Evolutionary conservation across 805 yeast genomes (phyloP).

Genomic region (Cyberlindnera japonica): DNA sequence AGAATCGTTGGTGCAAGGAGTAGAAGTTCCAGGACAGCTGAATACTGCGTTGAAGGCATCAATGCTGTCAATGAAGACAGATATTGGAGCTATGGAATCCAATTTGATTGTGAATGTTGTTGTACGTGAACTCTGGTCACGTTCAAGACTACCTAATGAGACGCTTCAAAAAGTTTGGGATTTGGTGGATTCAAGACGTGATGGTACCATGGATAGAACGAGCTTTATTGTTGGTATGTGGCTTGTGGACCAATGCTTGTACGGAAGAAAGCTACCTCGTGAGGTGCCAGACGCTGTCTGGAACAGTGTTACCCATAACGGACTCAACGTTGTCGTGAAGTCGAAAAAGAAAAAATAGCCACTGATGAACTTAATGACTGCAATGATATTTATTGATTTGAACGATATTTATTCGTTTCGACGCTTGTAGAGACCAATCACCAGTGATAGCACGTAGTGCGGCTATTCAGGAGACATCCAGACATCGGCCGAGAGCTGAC

Average conservation of each 20-base stretch:
- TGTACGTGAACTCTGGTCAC: conserved; percentile 74
- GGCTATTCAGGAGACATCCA: too few species aligned
- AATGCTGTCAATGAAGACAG: conserved; percentile 27
- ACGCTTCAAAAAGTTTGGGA: conserved; percentile 63
- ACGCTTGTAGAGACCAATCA: too few species aligned
- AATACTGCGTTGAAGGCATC: conserved; percentile 27
- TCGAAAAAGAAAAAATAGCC: conserved; percentile 18
- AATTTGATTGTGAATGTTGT: conserved; percentile 41
- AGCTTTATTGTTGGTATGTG: conserved; percentile 97
- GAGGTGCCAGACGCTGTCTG: conserved; percentile 66
- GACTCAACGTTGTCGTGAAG: conserved; percentile 31
- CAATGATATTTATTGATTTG: too few species aligned
- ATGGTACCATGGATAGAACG: conserved; percentile 72
- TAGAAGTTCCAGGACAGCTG: conserved; percentile 23
- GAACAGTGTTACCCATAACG: conserved; percentile 64
- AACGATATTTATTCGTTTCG: too few species aligned
- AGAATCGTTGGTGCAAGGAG: conserved; percentile 12
- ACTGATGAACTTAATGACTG: too few species aligned
- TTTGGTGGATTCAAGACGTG: conserved; percentile 60
- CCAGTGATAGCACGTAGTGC: too few species aligned
- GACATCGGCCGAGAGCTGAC: too few species aligned
- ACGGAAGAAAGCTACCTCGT: conserved; percentile 86
- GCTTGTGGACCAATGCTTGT: conserved; percentile 93
- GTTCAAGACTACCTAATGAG: conserved; percentile 69
- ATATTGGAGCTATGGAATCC: conserved; percentile 14